Base-by-base conservation (phyloP, 257 asterid species). In the Nicotiana benthamiana region DNA sequence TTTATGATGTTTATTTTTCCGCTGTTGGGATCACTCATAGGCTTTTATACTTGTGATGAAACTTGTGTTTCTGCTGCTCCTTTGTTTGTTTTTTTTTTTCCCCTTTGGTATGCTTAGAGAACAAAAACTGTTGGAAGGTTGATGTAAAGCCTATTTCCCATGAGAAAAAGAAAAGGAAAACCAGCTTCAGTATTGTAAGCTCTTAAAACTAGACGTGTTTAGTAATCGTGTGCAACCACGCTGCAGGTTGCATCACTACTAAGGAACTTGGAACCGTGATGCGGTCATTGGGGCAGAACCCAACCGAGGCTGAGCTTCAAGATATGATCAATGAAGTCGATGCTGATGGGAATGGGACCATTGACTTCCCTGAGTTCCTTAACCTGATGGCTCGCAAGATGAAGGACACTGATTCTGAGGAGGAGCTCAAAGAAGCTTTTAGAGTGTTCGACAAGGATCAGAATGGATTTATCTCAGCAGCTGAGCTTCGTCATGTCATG, bases 351-450 rank as follows among this genome's bases (percentile, higher is more conserved):
- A 72, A 72, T 72, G 78, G 78, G 24, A 72, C 78, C 40, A 72
- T 72, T 46, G 78, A 72, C 40, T 72, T 72, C 22, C 78, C 78
- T 46, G 78, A 72, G 60, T 72, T 72, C 78, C 78, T 72, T 43
- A 72, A 72, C 78, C 60, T 72, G 78, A 72, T 72, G 78, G 78
- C 78, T 46, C 78, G 78, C 60, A 72, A 72, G 40, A 72, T 72
- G 78, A 72, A 72, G 60, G 78, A 72, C 78, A 72, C 78, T 46
- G 78, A 72, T 72, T 72, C 78, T 4, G 78, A 72, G 78, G 78
- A 72, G 78, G 78, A 72, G 60, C 78, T 72, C 24, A 72, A 72
- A 36, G 78, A 72, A 72, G 78, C 78, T 24, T 72, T 72, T 24
- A 72, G 78, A 46, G 78, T 72, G 60, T 72, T 72, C 46, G 78